Evolutionary conservation across 1,139 yeast genomes (phyloP), one percentile per base, ranked within the genome.

Genomic region (Debaryomycetaceae sp.): DNA sequence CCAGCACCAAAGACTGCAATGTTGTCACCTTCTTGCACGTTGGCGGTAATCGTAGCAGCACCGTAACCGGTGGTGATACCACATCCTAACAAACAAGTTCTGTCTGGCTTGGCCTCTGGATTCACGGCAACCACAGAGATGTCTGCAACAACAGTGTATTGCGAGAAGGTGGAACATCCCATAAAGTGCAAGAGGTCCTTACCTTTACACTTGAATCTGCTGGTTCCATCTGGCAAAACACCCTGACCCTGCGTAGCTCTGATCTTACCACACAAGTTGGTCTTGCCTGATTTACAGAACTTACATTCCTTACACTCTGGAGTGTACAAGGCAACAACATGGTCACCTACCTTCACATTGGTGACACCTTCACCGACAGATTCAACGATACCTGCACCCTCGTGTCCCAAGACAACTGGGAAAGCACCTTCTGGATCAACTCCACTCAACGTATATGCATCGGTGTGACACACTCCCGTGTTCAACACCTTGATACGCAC

Each of bases 61-160:
- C 98, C 98, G 63, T 87, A 88, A 49, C 98, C 98, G 40, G 98
- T 92, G 46, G 98, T 92, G 59, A 92, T 88, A 72, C 98, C 98
- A 65, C 98, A 92, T 35, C 98, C 98, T 54, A 94, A 78, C 64
- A 92, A 71, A 73, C 98, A 91, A 35, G 94, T 86, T 60, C 83
- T 81, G 58, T 88, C 96, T 58, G 83, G 75, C 46, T 87, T 85
- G 41, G 96, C 98, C 48, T 78, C 67, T 44, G 83, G 82, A 63
- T 88, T 82, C 47, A 92, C 89, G 14, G 96, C 94, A 42, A 91
- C 98, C 29, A 91, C 89, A n/a, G 97, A 88, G 47, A 92, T 92
- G 61, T 92, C 98, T 35, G 98, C 96, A 34, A 92, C 95, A 44
- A 92, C 98, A 13, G 98, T 92, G 67, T 92, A 92, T 71, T 92